Base-by-base conservation (phyloP, 2,329 filamentous ascomycete species). In the Fusarium buharicum region DNA sequence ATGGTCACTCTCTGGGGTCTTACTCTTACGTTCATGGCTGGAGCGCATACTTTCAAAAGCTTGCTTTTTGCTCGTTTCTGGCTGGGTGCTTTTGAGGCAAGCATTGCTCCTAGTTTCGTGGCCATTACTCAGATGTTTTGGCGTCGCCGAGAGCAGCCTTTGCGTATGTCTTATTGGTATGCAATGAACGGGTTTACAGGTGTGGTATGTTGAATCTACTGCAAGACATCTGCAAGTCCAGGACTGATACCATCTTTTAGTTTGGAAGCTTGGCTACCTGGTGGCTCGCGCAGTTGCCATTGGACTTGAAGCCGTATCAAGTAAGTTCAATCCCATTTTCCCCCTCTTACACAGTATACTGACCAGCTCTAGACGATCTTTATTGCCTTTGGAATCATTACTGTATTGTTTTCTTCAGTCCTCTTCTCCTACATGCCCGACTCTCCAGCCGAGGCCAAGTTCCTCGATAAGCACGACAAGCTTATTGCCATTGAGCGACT, bases 351-450 rank as follows among this genome's bases (percentile, higher is more conserved):
- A 3, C 18, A 13, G 36, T n/a, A 4, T 18, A 33, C 24, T 62
- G 1, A 65, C 1, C 22, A 0, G 0, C 14, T 18, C 6, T 4
- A 65, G 61, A 64, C 61, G 0, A 75, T 76, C 17, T 75, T 75
- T 22, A 67, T 76, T 1, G 76, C 73, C 24, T 76, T 74, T 28
- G 75, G 75, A 1, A 48, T 55, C 2, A 62, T 78, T 67, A 80
- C 81, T 0, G 79, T 85, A 16, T 80, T 82, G 18, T 75, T 83
- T 30, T 73, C 73, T 0, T 44, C 77, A 0, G 67, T 82, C 12
- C 81, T 89, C 6, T 78, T 85, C 75, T 38, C 82, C 16, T 81
- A 83, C 47, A 86, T 90, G 79, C 88, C 88, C 0, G 87, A 90
- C 64, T 87, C 85, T 0, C 87, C 87, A 0, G 81, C 87, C 67